A percentile compares a stretch with the other conserved stretches of the same genome.
These are phyloP conservation scores for Ustilaginoidea virens DNA, from an alignment of 2,329 filamentous ascomycete genomes.

Conservation along the genomic window DNA sequence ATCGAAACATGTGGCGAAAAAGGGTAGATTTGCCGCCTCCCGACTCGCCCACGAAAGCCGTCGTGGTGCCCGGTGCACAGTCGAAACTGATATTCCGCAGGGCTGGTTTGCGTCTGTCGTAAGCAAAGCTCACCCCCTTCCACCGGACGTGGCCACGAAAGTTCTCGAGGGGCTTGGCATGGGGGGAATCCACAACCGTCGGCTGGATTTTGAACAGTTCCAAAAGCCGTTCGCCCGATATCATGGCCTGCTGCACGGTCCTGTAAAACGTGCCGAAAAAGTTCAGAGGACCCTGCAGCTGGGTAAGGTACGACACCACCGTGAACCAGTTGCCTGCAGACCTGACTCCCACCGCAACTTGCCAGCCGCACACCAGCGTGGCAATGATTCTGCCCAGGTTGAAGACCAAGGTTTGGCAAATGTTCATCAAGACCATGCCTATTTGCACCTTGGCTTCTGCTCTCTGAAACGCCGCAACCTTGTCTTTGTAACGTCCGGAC, in stretches of 20 bases:
- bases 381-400: slow-evolving; percentile 59
- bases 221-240: slow-evolving; percentile 86
- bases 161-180: slow-evolving; percentile 43
- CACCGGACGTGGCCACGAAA: slow-evolving; percentile 78
- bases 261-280: slow-evolving; percentile 93
- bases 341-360: slow-evolving; percentile 52
- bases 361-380: slow-evolving; percentile 60
- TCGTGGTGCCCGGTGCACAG: slow-evolving; percentile 80
- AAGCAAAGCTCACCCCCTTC: slow-evolving; percentile 79
- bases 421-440: slow-evolving; percentile 67
- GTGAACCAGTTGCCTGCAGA: slow-evolving; percentile 57
- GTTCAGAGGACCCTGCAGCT: slow-evolving; percentile 67
- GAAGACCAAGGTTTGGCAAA: slow-evolving; percentile 66
- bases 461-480: slow-evolving; percentile 55
- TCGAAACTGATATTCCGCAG: slow-evolving; percentile 72
- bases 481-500: slow-evolving; percentile 54
- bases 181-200: slow-evolving; percentile 66
- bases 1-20: slow-evolving; percentile 89
- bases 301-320: slow-evolving; percentile 62
- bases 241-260: slow-evolving; percentile 91
- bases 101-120: slow-evolving; percentile 74
- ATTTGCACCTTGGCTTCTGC: slow-evolving; percentile 65
- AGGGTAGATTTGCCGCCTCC: slow-evolving; percentile 95
- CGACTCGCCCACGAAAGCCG: slow-evolving; percentile 89
- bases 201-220: slow-evolving; percentile 95